Conservation (phyloP, 1,139 yeast genomes). For the Ogataea hybrid region DNA sequence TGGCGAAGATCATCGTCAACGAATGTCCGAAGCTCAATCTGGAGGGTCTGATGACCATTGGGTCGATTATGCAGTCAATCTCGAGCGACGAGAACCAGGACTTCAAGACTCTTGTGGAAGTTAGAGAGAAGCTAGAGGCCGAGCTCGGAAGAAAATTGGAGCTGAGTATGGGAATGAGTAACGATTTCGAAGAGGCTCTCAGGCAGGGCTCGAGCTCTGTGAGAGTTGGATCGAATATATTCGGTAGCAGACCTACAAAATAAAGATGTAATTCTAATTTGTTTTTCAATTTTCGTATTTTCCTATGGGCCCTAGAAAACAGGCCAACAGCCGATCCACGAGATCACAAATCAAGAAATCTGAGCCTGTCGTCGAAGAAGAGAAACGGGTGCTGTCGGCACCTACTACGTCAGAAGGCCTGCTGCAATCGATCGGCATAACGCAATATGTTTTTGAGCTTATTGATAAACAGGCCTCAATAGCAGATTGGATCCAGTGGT, state of each 20-base stretch:
- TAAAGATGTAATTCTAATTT: constrained; percentile 31
- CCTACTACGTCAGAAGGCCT: background rate
- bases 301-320: constrained; percentile 7
- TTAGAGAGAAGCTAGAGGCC: constrained; percentile 48
- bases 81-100: constrained; percentile 63
- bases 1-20: constrained; percentile 50
- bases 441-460: constrained; percentile 10
- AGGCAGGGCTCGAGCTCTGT: constrained; percentile 86
- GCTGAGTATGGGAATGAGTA: constrained; percentile 97
- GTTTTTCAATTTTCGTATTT: background rate
- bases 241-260: constrained; percentile 69
- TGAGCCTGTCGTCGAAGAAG: background rate
- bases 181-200: constrained; percentile 83
- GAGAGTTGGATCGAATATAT: constrained; percentile 88
- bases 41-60: constrained; percentile 92
- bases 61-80: constrained; percentile 66
- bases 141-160: constrained; percentile 49
- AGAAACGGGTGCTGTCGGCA: no score
- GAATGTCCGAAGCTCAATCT: constrained; percentile 59
- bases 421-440: background rate
- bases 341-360: constrained; percentile 1
- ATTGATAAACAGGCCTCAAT: constrained; percentile 10
- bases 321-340: constrained; percentile 1
- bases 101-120: constrained; percentile 52
- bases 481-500: constrained; percentile 23